Evolutionary conservation across 176 grass and related monocot genomes (phyloP).

Genomic region (Hsuehochloa calcarea): DNA sequence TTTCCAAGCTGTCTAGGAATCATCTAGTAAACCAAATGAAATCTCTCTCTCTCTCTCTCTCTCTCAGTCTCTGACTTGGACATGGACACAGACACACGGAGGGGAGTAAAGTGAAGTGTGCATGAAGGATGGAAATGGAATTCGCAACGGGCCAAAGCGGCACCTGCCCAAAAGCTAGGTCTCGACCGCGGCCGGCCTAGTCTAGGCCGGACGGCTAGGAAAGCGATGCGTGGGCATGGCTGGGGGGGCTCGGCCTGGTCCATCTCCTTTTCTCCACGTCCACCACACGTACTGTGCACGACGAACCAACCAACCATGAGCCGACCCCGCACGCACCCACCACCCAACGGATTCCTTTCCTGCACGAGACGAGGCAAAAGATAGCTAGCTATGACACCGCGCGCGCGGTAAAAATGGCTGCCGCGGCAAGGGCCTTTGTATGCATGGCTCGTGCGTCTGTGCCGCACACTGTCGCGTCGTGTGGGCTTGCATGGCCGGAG

Average conservation of each 20-base stretch:
- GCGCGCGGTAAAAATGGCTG: neutral
- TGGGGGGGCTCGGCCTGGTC: neutral
- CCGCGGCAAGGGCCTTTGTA: neutral
- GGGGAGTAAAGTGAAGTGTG: no score
- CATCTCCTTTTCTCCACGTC: conserved; percentile 19
- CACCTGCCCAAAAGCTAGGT: conserved; percentile 31
- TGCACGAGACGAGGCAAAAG: neutral
- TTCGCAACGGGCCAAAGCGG: neutral
- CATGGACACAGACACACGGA: no score
- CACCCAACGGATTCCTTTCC: neutral
- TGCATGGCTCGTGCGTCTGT: neutral
- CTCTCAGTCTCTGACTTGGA: neutral
- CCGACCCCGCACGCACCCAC: conserved; percentile 31
- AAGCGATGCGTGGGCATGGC: conserved; percentile 1
- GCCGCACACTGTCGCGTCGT: neutral
- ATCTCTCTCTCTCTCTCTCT: neutral
- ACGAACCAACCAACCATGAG: neutral
- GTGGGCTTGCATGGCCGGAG: neutral
- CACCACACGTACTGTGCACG: conserved; percentile 1
- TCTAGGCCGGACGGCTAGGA: conserved; percentile 7
- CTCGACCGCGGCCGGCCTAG: neutral
- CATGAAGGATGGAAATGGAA: neutral
- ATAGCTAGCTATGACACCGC: neutral
- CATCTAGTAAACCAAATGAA: neutral
- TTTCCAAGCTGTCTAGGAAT: conserved; percentile 29